These are phyloP conservation scores for Cercophora newfieldiana DNA, from an alignment of 495 filamentous ascomycete species.

Conservation along the genomic window DNA sequence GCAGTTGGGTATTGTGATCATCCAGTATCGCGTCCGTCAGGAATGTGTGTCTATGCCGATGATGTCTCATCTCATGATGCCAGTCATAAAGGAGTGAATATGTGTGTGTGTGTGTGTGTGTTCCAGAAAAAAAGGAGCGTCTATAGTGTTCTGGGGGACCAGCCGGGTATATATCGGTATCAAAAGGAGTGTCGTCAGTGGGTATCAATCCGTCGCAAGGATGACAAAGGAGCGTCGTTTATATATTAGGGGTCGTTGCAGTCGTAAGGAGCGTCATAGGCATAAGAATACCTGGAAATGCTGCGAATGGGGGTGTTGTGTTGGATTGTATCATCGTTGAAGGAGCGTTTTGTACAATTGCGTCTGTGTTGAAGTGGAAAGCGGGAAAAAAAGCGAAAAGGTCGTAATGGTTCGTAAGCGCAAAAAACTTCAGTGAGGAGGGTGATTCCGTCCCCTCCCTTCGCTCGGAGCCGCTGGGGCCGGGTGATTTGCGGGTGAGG, in stretches of 20 bases:
- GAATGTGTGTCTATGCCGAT: constrained; percentile 38
- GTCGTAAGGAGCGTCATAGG: constrained; percentile 41
- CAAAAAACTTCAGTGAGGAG: constrained; percentile 14
- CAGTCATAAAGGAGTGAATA: constrained; percentile 35
- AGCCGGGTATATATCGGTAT: constrained; percentile 29
- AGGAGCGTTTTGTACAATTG: constrained; percentile 51
- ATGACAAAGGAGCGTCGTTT: constrained; percentile 44
- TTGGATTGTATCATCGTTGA: constrained; percentile 40
- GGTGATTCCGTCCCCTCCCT: constrained; percentile 31
- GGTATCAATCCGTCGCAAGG: constrained; percentile 40
- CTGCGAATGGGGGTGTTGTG: constrained; percentile 31
- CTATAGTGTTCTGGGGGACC: constrained; percentile 43
- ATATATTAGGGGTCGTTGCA: constrained; percentile 38
- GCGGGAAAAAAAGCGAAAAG: constrained; percentile 19
- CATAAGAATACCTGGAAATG: constrained; percentile 34
- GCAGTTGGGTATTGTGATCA: constrained; percentile 50
- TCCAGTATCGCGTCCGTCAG: constrained; percentile 33
- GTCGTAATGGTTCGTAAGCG: constrained; percentile 17
- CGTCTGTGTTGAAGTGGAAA: constrained; percentile 46
- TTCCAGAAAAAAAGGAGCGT: constrained; percentile 46
- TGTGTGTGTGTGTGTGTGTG: constrained; percentile 23
- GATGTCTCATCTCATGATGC: constrained; percentile 31
- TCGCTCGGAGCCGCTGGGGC: constrained; percentile 22
- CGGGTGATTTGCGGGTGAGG: constrained; percentile 30
- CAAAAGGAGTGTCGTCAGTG: constrained; percentile 49